These are phyloP conservation scores for Colletotrichum coccodes DNA, from an alignment of 2,329 filamentous ascomycete species.

Conservation along the genomic window DNA sequence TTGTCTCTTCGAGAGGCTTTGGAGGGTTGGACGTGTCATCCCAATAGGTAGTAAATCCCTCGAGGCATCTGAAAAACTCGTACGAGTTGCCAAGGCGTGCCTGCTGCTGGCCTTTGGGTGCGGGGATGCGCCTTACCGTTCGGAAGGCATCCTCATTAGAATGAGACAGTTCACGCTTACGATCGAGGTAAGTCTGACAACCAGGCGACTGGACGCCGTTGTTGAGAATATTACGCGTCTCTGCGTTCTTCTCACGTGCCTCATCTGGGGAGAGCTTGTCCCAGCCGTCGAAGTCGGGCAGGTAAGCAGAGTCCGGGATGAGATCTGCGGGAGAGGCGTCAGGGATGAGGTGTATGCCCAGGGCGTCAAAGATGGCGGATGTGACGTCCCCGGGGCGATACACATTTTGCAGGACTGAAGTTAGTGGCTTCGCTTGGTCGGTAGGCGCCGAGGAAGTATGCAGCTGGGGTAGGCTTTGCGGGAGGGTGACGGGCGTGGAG, in stretches of 20 bases:
- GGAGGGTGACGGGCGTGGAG: slow-evolving; percentile 63
- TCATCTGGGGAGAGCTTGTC: slow-evolving; percentile 59
- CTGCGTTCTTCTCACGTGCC: slow-evolving; percentile 57
- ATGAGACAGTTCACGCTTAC: slow-evolving; percentile 65
- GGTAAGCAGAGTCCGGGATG: slow-evolving; percentile 62
- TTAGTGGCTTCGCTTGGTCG: slow-evolving; percentile 50
- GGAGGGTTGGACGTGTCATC: slow-evolving; percentile 63
- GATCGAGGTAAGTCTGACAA: slow-evolving; percentile 67
- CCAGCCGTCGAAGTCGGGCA: slow-evolving; percentile 66
- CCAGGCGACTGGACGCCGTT: slow-evolving; percentile 67
- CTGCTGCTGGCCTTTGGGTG: slow-evolving; percentile 62
- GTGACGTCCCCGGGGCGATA: slow-evolving; percentile 62
- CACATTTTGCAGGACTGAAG: slow-evolving; percentile 62
- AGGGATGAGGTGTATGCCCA: slow-evolving; percentile 65
- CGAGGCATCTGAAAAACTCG: slow-evolving; percentile 73
- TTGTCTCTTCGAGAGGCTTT: slow-evolving; percentile 18
- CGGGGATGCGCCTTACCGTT: slow-evolving; percentile 67
- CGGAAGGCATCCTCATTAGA: slow-evolving; percentile 69
- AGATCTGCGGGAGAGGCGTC: slow-evolving; percentile 60
- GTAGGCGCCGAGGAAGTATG: slow-evolving; percentile 16
- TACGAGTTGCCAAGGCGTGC: slow-evolving; percentile 71
- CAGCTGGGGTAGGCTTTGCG: slow-evolving; percentile 49
- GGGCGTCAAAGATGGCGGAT: slow-evolving; percentile 63
- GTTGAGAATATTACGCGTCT: slow-evolving; percentile 58
- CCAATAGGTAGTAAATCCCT: slow-evolving; percentile 69